phyloP scores from a whole-genome alignment of 75 land plant genomes.

The Selaginella tamariscina region DNA sequence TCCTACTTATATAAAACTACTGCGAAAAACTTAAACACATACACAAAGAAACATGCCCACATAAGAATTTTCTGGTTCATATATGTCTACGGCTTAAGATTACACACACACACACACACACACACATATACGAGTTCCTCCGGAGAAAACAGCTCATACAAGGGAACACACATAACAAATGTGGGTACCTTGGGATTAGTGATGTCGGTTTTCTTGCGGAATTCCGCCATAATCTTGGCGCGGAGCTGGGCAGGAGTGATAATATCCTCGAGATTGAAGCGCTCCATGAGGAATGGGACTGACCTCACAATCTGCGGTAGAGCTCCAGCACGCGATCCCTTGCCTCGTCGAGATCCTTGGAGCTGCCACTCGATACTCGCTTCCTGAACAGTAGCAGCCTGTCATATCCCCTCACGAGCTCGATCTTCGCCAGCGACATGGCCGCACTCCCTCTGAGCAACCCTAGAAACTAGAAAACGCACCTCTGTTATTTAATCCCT shows the following conservation, averaged over 20 bases:
- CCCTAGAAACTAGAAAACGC: too few relatives aligned
- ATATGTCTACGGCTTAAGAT: too few relatives aligned
- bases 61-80: too few relatives aligned
- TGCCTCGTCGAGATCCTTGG: constrained; percentile 45
- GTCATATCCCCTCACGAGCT: neutral
- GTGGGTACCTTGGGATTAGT: constrained; percentile 74
- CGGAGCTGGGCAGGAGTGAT: constrained; percentile 52
- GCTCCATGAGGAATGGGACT: constrained; percentile 56
- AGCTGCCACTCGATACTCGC: neutral
- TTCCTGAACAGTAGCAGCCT: neutral
- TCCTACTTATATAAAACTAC: too few relatives aligned
- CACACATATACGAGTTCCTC: too few relatives aligned
- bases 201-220: constrained; percentile 59
- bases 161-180: too few relatives aligned
- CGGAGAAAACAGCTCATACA: neutral
- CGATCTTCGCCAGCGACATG: too few relatives aligned
- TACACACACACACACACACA: too few relatives aligned
- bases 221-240: constrained; percentile 42
- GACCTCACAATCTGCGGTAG: constrained; percentile 60
- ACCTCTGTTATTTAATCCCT: too few relatives aligned
- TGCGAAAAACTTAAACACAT: too few relatives aligned
- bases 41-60: too few relatives aligned
- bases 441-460: too few relatives aligned
- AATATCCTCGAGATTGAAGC: constrained; percentile 64
- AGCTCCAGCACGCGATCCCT: constrained; percentile 37